phyloP scores from a whole-genome alignment of 2,329 filamentous ascomycete genomes.

The Pestalotiopsis sp. region DNA sequence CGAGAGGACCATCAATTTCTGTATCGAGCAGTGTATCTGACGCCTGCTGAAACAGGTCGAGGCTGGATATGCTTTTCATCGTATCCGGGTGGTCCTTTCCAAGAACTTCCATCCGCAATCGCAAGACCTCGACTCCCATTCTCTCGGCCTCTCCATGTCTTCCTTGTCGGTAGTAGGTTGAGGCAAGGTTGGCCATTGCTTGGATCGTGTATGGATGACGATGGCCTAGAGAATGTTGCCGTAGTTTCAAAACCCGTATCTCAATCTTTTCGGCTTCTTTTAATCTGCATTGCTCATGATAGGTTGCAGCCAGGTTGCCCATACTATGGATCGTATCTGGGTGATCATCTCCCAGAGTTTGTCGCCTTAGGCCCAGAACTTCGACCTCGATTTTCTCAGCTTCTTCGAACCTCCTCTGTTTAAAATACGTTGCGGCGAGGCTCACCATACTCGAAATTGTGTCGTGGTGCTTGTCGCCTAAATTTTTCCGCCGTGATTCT shows the following conservation, averaged over 20 bases:
- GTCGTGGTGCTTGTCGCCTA: not conserved
- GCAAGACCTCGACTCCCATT: not conserved
- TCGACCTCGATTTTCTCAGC: not conserved
- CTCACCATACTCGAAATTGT: not conserved
- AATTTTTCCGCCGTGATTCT: not conserved
- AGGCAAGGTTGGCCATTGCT: not conserved
- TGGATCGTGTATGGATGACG: not conserved
- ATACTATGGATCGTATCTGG: not conserved
- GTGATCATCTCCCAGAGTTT: not conserved
- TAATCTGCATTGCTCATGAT: not conserved
- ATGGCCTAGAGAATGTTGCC: not conserved
- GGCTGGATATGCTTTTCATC: constrained; percentile 22
- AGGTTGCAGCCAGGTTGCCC: not conserved
- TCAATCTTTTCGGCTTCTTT: not conserved
- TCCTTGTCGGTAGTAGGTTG: not conserved
- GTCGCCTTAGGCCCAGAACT: not conserved
- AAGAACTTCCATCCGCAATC: not conserved
- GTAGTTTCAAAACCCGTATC: not conserved
- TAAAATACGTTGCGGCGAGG: not conserved
- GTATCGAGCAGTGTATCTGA: not conserved
- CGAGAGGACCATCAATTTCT: not conserved
- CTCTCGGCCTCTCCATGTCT: not conserved
- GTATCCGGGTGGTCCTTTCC: constrained; percentile 27
- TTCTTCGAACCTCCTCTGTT: not conserved
- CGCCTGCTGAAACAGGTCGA: constrained; percentile 17